Evolutionary conservation across 495 filamentous ascomycete species (phyloP).

Genomic region (Staphylotrichum tortipilum): DNA sequence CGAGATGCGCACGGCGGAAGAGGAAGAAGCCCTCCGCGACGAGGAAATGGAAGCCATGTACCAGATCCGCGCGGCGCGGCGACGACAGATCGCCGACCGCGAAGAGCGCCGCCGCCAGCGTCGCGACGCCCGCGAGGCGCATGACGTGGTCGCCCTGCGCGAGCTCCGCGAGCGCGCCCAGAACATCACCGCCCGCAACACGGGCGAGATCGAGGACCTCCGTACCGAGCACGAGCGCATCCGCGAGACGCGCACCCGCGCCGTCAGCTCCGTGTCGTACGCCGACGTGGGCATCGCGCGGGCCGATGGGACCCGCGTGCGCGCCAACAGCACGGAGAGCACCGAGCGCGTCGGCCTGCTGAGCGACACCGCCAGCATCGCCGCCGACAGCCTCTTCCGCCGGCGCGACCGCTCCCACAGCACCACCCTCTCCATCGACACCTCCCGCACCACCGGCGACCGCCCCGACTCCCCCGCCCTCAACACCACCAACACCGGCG

Average conservation of each 20-base stretch:
- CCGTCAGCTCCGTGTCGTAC: constrained; percentile 79
- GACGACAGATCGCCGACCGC: constrained; percentile 65
- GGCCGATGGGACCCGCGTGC: constrained; percentile 79
- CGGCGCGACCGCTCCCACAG: constrained; percentile 36
- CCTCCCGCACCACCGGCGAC: constrained; percentile 12
- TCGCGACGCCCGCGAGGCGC: constrained; percentile 59
- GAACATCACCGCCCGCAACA: constrained; percentile 28
- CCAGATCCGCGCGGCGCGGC: constrained; percentile 73
- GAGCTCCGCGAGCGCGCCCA: constrained; percentile 42
- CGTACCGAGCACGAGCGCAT: constrained; percentile 61
- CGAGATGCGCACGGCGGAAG: constrained; percentile 48
- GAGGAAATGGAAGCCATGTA: constrained; percentile 89
- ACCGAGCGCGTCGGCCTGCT: constrained; percentile 62
- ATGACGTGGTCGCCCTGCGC: constrained; percentile 55
- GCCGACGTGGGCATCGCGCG: constrained; percentile 76
- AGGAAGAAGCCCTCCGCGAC: constrained; percentile 75
- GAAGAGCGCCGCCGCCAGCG: constrained; percentile 60
- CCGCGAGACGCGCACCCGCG: constrained; percentile 54
- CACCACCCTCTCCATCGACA: constrained; percentile 40
- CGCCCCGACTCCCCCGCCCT: constrained; percentile 17
- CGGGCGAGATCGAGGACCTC: constrained; percentile 38
- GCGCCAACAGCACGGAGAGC: constrained; percentile 71
- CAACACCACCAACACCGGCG: constrained; percentile 13
- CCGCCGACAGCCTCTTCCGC: constrained; percentile 27
- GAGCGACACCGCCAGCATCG: constrained; percentile 58